phyloP scores from a whole-genome alignment of 78 protist genomes.

The Tieghemostelium lacteum region DNA sequence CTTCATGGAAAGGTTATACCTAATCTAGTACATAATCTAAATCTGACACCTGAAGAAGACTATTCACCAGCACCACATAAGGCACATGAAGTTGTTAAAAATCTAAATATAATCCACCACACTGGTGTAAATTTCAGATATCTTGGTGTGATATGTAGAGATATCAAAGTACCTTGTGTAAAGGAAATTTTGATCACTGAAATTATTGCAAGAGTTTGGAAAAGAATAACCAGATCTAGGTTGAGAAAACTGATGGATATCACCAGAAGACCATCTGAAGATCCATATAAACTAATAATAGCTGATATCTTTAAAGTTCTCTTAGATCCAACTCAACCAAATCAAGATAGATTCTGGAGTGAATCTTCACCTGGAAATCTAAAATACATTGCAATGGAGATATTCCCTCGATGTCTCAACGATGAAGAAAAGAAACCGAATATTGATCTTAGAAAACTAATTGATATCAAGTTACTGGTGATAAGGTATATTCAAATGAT shows the following conservation, averaged over 20 bases:
- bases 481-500: constrained; percentile 17
- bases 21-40: background rate
- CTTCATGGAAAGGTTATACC: constrained; percentile 44
- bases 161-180: background rate
- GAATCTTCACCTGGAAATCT: background rate
- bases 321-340: background rate
- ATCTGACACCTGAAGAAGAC: background rate
- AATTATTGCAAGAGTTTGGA: constrained; percentile 50
- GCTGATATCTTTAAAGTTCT: constrained; percentile 4
- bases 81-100: background rate
- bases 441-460: constrained; percentile 5
- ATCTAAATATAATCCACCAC: constrained; percentile 20
- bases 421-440: background rate
- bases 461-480: constrained; percentile 5
- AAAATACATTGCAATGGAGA: constrained; percentile 4
- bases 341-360: constrained; percentile 18
- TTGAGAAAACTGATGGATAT: constrained; percentile 14
- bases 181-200: constrained; percentile 23
- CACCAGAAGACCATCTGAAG: constrained; percentile 3
- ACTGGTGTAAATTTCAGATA: constrained; percentile 57
- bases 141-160: constrained; percentile 39
- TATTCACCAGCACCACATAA: background rate
- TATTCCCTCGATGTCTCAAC: constrained; percentile 22
- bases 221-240: constrained; percentile 5
- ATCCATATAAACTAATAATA: constrained; percentile 8